Base-by-base conservation (phyloP, 768 basidiomycete genomes). In the Amanita pallidorosea region DNA sequence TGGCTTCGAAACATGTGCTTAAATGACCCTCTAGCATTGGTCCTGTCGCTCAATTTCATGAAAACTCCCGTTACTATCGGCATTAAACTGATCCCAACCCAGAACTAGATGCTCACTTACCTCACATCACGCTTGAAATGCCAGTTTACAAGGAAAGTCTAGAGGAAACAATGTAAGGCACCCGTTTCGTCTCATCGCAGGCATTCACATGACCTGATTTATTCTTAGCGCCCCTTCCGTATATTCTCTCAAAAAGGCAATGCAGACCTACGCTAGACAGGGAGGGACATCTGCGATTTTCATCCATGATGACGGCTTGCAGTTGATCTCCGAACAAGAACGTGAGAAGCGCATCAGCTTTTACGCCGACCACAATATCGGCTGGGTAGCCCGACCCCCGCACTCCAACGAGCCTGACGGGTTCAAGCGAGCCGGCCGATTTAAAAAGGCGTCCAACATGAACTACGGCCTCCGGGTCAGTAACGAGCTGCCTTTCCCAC, bases 371-470 rank as follows among this genome's bases (percentile, higher is more conserved):
- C 80, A 85, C 59, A 79, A 81, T 60, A 85, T 91, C 55, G 88
- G 84, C 13, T 92, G 83, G 78, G 82, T 89, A 54, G 87, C 90
- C 22, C 80, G 89, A 38, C 88, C 89, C 1, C 72, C 74, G 51
- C 88, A 90, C 62, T 76, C 76, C 36, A 67, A 67, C 55, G 63
- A 67, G 2, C 66, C 77, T 15, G 79, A 81, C 60, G 87, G 85
- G 1, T 88, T 79, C 70, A 76, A 84, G 54, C 85, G 89, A 44
- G 85, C 86, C 27, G 90, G 89, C 37, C 78, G 88, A 13, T 93
- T 93, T 78, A 91, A 93, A 73, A 93, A 93, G 65, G 87, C 87
- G 1, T 82, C 80, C 2, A 93, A 93, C 65, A 88, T 93, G 85
- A 93, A 91, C 61, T 88, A 81, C 58, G 87, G 83, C 0, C 70